Evolutionary conservation across 495 filamentous ascomycete genomes (phyloP).

Genomic region (Oidiodendron maius): DNA sequence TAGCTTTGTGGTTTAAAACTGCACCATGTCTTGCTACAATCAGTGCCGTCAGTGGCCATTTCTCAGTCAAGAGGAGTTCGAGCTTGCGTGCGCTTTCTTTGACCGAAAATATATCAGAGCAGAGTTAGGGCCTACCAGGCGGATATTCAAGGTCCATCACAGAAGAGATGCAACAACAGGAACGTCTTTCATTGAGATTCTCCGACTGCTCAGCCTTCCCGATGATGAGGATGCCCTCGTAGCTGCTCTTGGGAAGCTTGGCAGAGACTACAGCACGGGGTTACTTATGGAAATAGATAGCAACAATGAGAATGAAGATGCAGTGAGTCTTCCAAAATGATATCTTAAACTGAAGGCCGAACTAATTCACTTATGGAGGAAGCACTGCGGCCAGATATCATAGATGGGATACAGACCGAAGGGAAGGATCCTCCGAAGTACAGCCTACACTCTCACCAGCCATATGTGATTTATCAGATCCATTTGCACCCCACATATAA

Average conservation of each 20-base stretch:
- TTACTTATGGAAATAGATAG: slow-evolving; percentile 20
- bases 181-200: slow-evolving; percentile 41
- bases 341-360: not conserved
- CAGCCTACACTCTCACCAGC: slow-evolving; percentile 15
- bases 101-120: slow-evolving; percentile 46
- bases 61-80: slow-evolving; percentile 53
- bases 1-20: too few relatives aligned
- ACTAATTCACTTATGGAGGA: slow-evolving; percentile 1
- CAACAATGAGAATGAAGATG: slow-evolving; percentile 41
- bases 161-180: slow-evolving; percentile 15
- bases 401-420: not conserved
- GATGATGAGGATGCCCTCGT: slow-evolving; percentile 36
- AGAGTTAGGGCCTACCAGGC: slow-evolving; percentile 38
- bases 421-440: slow-evolving; percentile 6
- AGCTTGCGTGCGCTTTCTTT: slow-evolving; percentile 52
- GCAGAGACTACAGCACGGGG: slow-evolving; percentile 18
- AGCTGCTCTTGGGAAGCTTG: slow-evolving; percentile 30
- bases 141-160: slow-evolving; percentile 26
- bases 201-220: slow-evolving; percentile 34
- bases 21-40: slow-evolving; percentile 15
- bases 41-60: slow-evolving; percentile 43
- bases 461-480: slow-evolving; percentile 56
- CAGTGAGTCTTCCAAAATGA: slow-evolving; percentile 21
- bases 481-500: slow-evolving; percentile 52
- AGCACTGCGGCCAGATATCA: slow-evolving; percentile 13